Evolutionary conservation across 1,284 basidiomycete genomes (phyloP), one percentile per base, ranked within the genome.

Genomic region (Trametes hirsuta): DNA sequence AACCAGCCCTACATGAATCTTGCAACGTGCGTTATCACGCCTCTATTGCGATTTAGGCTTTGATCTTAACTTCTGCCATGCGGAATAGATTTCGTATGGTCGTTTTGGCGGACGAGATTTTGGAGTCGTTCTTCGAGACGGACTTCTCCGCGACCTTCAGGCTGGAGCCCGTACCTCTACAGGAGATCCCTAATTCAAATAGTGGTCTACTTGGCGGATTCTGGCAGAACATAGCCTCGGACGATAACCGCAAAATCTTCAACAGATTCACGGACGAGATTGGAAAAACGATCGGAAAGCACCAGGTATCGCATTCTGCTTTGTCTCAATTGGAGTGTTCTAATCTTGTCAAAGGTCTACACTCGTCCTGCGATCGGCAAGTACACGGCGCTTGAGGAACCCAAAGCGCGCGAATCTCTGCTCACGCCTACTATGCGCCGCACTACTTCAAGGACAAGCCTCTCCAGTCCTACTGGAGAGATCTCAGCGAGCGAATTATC

Each of bases 81-180:
- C 40, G 36, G n/a, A 4, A 25, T 51, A 97, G 95, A 12, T 98
- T 98, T 85, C 88, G 96, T 12, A 98, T 98, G 95, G 95, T 97
- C 45, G 91, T 98, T 4, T 82, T 98, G 8, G 95, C 95, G 1
- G 96, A 98, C 67, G 95, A 97, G 72, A 83, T 98, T 21, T 83
- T 98, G 11, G 96, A 98, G 72, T 90, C 91, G 1, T 98, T 98
- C 81, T 98, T 97, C 71, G 94, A 95, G 68, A 84, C 88, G 1
- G 96, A 97, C 72, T 80, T 98, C 60, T 87, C 92, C 0, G 85
- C 84, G 0, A 95, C 94, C 1, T 98, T 97, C 86, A 84, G 86
- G 66, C 82, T 98, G 22, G 89, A 93, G 61, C 80, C 84, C 10
- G 81, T 92, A 59, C 86, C 79, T 47, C 88, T 84, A 75, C 85